Percentiles rank a stretch among this genome's conserved stretches.
These are phyloP conservation scores for Cyberlindnera amylophila DNA, from an alignment of 805 yeast genomes.

Conservation along the genomic window DNA sequence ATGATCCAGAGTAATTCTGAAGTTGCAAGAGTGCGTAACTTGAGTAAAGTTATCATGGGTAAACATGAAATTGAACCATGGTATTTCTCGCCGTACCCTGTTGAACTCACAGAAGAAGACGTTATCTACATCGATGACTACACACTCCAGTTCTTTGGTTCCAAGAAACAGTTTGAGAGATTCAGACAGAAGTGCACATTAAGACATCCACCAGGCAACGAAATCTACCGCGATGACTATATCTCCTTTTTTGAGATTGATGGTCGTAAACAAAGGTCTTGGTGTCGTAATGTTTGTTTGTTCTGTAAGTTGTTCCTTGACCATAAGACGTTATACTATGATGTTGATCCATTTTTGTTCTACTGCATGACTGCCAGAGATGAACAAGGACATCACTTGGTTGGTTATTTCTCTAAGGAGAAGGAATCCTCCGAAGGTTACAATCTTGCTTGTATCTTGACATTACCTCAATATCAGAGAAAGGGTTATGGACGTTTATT, in stretches of 20 bases:
- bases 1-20: constrained; percentile 90
- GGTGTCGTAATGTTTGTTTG: constrained; percentile 95
- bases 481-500: constrained; percentile 90
- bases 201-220: constrained; percentile 98
- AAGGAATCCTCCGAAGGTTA: constrained; percentile 94
- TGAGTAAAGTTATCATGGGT: constrained; percentile 77
- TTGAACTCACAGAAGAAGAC: constrained; percentile 91
- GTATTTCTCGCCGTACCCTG: constrained; percentile 97
- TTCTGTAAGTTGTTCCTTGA: constrained; percentile 88
- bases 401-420: constrained; percentile 95
- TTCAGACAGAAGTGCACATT: constrained; percentile 83
- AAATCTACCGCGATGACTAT: constrained; percentile 87
- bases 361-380: constrained; percentile 93
- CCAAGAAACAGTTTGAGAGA: constrained; percentile 86
- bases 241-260: constrained; percentile 97
- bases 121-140: constrained; percentile 88
- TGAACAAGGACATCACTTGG: constrained; percentile 89
- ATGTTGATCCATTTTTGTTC: constrained; percentile 95
- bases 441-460: constrained; percentile 94
- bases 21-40: constrained; percentile 85
- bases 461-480: constrained; percentile 94
- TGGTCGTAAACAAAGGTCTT: constrained; percentile 91
- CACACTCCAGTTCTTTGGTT: constrained; percentile 83
- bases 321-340: constrained; percentile 94
- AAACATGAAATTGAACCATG: constrained; percentile 94